phyloP scores from a whole-genome alignment of 331 rosid genomes.

The Pyracantha coccinea region DNA sequence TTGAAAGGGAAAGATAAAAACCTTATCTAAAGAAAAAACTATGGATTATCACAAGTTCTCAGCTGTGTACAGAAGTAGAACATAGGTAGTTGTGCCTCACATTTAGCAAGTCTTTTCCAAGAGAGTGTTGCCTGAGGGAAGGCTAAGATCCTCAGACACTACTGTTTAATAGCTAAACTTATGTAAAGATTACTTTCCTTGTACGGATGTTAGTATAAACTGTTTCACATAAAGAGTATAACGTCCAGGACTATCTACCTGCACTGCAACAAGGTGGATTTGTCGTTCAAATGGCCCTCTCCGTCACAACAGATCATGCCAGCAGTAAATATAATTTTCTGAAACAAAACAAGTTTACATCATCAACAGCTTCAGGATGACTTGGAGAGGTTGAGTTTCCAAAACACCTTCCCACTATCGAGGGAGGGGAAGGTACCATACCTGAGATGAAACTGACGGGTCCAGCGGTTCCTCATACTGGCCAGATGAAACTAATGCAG shows the following conservation, averaged over 20 bases:
- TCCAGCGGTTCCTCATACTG: constrained; percentile 67
- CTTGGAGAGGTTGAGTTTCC: neutral
- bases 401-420: neutral
- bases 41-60: neutral
- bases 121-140: neutral
- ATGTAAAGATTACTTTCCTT: neutral
- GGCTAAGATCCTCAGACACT: neutral
- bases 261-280: constrained; percentile 76
- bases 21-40: constrained; percentile 1
- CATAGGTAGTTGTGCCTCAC: neutral
- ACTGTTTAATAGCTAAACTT: neutral
- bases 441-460: constrained; percentile 83
- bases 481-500: constrained; percentile 57
- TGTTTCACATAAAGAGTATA: neutral
- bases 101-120: neutral
- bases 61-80: neutral
- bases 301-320: constrained; percentile 88
- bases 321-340: constrained; percentile 69
- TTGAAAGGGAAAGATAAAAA: neutral
- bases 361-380: neutral
- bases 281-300: constrained; percentile 87
- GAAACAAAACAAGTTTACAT: constrained; percentile 16
- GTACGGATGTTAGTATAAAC: neutral
- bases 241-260: constrained; percentile 34
- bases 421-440: constrained; percentile 11